These are phyloP conservation scores for Pluteus cervinus DNA, from an alignment of 768 basidiomycete genomes.

Conservation along the genomic window DNA sequence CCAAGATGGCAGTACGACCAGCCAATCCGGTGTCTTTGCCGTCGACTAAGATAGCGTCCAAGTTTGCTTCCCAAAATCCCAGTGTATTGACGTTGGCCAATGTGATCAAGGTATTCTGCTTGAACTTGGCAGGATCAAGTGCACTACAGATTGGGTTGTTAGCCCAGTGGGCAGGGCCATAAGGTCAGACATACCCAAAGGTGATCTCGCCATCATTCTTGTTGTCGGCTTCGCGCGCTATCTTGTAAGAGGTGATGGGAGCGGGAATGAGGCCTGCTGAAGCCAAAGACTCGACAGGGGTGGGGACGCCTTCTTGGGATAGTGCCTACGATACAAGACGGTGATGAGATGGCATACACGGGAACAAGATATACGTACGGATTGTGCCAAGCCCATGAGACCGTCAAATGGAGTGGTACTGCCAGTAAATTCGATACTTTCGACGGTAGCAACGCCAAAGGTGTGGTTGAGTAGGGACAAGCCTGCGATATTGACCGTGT, in stretches of 20 bases:
- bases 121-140: constrained; percentile 66
- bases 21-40: constrained; percentile 43
- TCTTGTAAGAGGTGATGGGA: constrained; percentile 75
- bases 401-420: constrained; percentile 56
- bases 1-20: constrained; percentile 69
- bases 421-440: constrained; percentile 56
- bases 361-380: constrained; percentile 41
- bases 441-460: constrained; percentile 60
- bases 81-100: constrained; percentile 54
- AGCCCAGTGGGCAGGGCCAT: not conserved
- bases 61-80: constrained; percentile 78
- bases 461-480: constrained; percentile 49
- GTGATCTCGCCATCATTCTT: constrained; percentile 76
- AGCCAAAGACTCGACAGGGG: constrained; percentile 70
- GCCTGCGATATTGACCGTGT: constrained; percentile 60
- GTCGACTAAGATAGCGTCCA: constrained; percentile 56
- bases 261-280: constrained; percentile 46
- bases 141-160: constrained; percentile 25
- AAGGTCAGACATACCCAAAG: constrained; percentile 45
- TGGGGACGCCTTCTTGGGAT: constrained; percentile 57
- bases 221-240: constrained; percentile 66
- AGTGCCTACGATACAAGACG: too few relatives aligned
- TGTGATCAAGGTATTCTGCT: constrained; percentile 48
- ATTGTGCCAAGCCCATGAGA: constrained; percentile 72
- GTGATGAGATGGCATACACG: too few relatives aligned